Conservation (phyloP, 495 filamentous ascomycete genomes). For the Neurospora cerealis region DNA sequence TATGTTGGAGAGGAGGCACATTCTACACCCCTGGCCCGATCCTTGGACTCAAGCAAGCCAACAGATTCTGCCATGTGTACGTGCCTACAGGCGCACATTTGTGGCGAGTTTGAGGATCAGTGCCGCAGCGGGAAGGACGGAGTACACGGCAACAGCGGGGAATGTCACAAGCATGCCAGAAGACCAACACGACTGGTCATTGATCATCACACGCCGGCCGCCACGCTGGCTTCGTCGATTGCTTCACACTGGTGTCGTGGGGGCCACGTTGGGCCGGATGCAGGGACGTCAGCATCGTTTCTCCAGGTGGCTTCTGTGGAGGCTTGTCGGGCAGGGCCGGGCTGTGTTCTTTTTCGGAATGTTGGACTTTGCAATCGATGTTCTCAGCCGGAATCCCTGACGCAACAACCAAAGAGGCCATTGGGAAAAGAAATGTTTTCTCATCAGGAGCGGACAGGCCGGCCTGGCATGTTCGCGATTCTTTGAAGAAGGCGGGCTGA, state of each 20-base stretch:
- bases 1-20: background rate
- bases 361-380: background rate
- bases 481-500: background rate
- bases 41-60: background rate
- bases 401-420: background rate
- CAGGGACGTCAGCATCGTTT: background rate
- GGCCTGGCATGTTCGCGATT: background rate
- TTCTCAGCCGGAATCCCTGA: background rate
- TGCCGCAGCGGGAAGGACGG: background rate
- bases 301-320: background rate
- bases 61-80: background rate
- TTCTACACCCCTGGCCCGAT: background rate
- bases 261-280: background rate
- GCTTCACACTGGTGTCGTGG: background rate
- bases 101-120: background rate
- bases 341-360: background rate
- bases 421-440: background rate
- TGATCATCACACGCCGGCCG: background rate
- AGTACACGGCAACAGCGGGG: background rate
- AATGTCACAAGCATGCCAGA: background rate
- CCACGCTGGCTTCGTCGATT: background rate
- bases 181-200: background rate
- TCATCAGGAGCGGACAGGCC: background rate
- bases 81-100: background rate
- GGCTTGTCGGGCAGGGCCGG: background rate